Base-by-base conservation (phyloP, 495 filamentous ascomycete species). In the Aspergillus indologenus region DNA sequence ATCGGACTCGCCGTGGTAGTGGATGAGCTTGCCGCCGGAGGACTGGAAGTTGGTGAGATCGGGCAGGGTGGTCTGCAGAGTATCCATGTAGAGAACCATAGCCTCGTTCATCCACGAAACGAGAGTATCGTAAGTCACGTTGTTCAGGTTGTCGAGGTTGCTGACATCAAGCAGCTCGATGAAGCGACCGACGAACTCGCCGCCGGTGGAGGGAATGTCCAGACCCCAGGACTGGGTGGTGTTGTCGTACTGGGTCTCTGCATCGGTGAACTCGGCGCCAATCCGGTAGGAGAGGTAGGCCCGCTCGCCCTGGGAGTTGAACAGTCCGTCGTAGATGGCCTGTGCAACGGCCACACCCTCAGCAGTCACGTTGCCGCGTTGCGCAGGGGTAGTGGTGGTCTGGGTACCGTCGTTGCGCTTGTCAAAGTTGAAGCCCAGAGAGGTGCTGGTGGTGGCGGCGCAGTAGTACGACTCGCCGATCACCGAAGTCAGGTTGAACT, bases 1-100 rank as follows among this genome's bases (percentile, higher is more conserved):
- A 63, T 83, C 81, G 0, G 75, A 70, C 63, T 83, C 81, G 11
- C 82, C 81, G 62, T 85, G 81, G 61, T 73, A 76, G 61, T 78
- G 78, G n/a, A 85, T 54, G 14, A 73, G 52, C 63, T 84, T 84
- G 9, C 78, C 78, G 19, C 80, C 79, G 3, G 65, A 60, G 11
- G 64, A 44, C 29, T 76, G 69, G 61, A 78, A 82, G 1, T 65
- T 52, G 0, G 65, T 70, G 1, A 83, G 64, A 47, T 84, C 80
- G 5, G 80, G 78, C 62, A 72, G 74, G 9, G 71, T 70, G 22
- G 69, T 70, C 54, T 71, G 69, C 26, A 71, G 61, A n/a, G 51
- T 62, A 50, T 66, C 67, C 53, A 72, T 56, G 61, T 68, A 73
- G 9, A 62, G 61, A 5, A 62, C 48, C 66, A 69, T 66, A 3